These are phyloP conservation scores for Sarocladium brachiariae DNA, from an alignment of 2,329 filamentous ascomycete species.

Conservation along the genomic window DNA sequence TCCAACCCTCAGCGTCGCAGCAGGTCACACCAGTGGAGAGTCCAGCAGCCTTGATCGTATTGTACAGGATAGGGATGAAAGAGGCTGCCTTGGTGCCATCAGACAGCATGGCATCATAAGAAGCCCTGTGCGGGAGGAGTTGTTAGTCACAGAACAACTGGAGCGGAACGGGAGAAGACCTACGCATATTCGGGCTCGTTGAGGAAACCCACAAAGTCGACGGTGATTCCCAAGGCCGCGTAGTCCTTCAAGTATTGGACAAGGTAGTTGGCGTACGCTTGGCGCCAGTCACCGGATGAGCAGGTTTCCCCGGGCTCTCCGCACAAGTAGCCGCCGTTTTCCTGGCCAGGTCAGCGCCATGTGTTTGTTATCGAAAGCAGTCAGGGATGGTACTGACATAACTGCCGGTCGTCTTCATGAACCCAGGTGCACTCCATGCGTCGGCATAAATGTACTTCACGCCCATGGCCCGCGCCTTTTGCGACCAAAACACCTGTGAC, in stretches of 20 bases:
- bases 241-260: constrained; percentile 39
- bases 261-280: constrained; percentile 41
- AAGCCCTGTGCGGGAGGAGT: constrained; percentile 3
- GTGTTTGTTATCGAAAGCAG: too few species aligned
- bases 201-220: constrained; percentile 13
- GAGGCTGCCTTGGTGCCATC: constrained; percentile 10
- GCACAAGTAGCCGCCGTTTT: constrained; percentile 37
- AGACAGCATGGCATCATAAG: constrained; percentile 10
- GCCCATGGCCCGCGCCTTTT: constrained; percentile 17
- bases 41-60: constrained; percentile 5
- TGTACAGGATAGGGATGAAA: constrained; percentile 13
- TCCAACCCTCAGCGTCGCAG: background rate
- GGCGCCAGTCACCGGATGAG: constrained; percentile 36
- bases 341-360: too few species aligned
- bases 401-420: constrained; percentile 40
- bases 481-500: background rate
- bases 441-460: constrained; percentile 39
- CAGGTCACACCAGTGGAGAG: constrained; percentile 4
- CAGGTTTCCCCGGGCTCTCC: constrained; percentile 34
- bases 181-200: constrained; percentile 15
- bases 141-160: background rate
- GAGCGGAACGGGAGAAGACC: background rate
- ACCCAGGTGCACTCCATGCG: constrained; percentile 43
- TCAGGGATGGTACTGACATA: too few species aligned
- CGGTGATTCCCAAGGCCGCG: constrained; percentile 11